A percentile compares a stretch with the other conserved stretches of the same genome.
phyloP scores from a whole-genome alignment of 805 yeast genomes.

The Brettanomyces sp. region DNA sequence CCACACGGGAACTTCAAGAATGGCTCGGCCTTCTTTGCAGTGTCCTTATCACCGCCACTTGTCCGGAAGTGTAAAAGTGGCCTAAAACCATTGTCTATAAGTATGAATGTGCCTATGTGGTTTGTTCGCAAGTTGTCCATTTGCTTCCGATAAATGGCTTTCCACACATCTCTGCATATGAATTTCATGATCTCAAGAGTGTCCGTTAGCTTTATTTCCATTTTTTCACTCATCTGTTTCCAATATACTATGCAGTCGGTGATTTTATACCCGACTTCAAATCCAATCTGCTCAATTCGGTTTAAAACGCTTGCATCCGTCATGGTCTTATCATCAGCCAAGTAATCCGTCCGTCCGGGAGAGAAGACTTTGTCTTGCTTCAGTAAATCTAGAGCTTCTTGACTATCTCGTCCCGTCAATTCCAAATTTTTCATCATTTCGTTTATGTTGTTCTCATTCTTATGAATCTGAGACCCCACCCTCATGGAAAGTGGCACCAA shows the following conservation, averaged over 20 bases:
- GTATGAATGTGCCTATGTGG: conserved; percentile 76
- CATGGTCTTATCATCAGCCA: conserved; percentile 25
- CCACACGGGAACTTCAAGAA: conserved; percentile 72
- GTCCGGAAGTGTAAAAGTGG: conserved; percentile 44
- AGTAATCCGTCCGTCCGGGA: conserved; percentile 33
- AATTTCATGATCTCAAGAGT: conserved; percentile 82
- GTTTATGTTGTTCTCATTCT: conserved; percentile 12
- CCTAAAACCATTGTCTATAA: conserved; percentile 59
- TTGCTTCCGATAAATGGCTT: conserved; percentile 66
- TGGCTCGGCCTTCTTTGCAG: conserved; percentile 33
- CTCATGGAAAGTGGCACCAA: conserved; percentile 64
- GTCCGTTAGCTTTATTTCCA: conserved; percentile 36
- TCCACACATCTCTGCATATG: conserved; percentile 90
- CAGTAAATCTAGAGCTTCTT: neutral
- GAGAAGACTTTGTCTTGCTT: conserved; percentile 3
- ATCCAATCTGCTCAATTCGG: conserved; percentile 66
- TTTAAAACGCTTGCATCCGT: conserved; percentile 42
- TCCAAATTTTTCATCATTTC: conserved; percentile 10
- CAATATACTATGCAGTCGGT: conserved; percentile 21
- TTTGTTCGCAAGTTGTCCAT: conserved; percentile 90
- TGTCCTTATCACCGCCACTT: conserved; percentile 32
- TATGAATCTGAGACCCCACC: conserved; percentile 40
- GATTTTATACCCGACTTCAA: conserved; percentile 29
- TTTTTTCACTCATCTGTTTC: conserved; percentile 10
- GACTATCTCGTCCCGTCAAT: conserved; percentile 1